A percentile compares a stretch with the other conserved stretches of the same genome.
phyloP scores from a whole-genome alignment of 2,329 filamentous ascomycete species.

The Beauveria varroae region DNA sequence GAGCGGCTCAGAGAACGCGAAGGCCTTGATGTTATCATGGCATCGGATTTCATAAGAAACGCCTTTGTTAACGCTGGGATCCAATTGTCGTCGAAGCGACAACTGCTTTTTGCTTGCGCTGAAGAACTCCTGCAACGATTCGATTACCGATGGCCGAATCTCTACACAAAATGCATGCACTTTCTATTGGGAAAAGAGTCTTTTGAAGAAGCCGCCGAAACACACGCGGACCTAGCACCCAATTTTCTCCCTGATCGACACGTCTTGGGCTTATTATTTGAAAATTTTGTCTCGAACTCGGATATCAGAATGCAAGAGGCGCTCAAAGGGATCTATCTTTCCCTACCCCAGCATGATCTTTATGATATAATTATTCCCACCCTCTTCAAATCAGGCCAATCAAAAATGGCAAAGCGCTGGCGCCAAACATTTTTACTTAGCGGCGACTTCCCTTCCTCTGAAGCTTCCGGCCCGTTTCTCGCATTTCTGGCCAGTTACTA shows the following conservation, averaged over 20 bases:
- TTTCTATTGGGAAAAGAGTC: conserved; percentile 30
- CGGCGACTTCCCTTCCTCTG: conserved; percentile 34
- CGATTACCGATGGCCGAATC: conserved; percentile 38
- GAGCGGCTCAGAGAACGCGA: background rate
- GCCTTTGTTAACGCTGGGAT: conserved; percentile 18
- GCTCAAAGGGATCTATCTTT: conserved; percentile 38
- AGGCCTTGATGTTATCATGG: background rate
- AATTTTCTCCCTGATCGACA: conserved; percentile 34
- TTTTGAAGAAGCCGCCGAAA: conserved; percentile 27
- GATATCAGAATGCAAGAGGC: conserved; percentile 30
- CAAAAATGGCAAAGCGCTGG: conserved; percentile 39
- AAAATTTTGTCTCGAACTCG: conserved; percentile 32
- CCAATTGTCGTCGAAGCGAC: conserved; percentile 18
- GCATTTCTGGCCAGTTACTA: conserved; percentile 40
- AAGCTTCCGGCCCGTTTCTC: conserved; percentile 40
- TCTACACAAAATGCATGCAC: conserved; percentile 41
- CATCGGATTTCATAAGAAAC: background rate
- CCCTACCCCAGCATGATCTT: conserved; percentile 33
- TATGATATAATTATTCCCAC: conserved; percentile 47
- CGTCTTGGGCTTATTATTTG: conserved; percentile 36
- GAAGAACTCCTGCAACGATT: conserved; percentile 29
- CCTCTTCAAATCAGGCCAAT: conserved; percentile 40
- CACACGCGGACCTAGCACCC: conserved; percentile 39
- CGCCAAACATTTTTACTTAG: conserved; percentile 32
- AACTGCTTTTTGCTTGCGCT: conserved; percentile 20